Base-by-base conservation (phyloP, 2,329 filamentous ascomycete genomes). In the Curvularia sp. region DNA sequence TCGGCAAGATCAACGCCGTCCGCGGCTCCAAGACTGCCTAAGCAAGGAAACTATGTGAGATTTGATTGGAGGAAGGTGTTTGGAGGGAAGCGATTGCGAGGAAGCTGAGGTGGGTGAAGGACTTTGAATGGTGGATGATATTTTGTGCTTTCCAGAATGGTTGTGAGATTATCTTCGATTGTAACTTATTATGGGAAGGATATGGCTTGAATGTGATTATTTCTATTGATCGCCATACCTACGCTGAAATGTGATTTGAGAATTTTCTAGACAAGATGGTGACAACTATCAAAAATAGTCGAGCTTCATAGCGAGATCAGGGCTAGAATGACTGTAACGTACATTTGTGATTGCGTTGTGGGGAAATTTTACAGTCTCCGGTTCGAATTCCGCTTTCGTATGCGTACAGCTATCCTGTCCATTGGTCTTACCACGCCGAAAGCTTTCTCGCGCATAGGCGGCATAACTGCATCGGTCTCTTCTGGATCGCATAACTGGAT, bases 401-500 rank as follows among this genome's bases (percentile, higher is more conserved):
- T 69, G 18, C 69, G 63, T 20, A 73, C 59, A 9, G 62, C 62
- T 15, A 73, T 52, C 18, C 62, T 59, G 0, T 66, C 63, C 15
- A 64, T 30, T 15, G 71, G 69, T 26, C 58, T 66, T 2, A 73
- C 39, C 12, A 48, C 59, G 3, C 71, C 69, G 39, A 56, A 73
- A 10, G 69, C 71, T 8, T 57, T 30, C 15, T 67, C 61, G 2
- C 58, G 47, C 12, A 62, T 13, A 8, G 60, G 46, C 30, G 69
- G 71, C 43, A 72, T 43, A 8, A 48, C 49, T n/a, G 49, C 53
- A 9, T 71, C 69, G 4, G 64, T 55, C 10, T 49, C 46, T 1
- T 69, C 69, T 1, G 54, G 31, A 42, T 74, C 71, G 26, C 66
- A 71, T 4, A 73, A 39, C 26, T 72, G 60, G 7, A 73, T 44